Percentiles rank a stretch among this genome's conserved stretches.
phyloP scores from a whole-genome alignment of 106 monocot species.

The Acorus calamus region DNA sequence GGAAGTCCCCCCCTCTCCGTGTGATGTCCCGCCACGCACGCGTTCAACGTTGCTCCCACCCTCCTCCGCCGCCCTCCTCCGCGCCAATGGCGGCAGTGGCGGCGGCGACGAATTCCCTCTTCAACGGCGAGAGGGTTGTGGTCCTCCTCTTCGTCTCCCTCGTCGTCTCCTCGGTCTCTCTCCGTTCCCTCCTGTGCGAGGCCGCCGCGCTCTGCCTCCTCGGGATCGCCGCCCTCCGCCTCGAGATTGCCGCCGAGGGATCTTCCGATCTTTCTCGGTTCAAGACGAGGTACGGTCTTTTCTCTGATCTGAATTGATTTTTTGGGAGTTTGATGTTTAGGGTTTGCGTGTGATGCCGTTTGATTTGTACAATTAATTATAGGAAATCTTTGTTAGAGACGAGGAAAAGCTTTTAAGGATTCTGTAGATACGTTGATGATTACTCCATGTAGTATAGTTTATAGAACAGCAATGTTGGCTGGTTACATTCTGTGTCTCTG shows the following conservation, averaged over 20 bases:
- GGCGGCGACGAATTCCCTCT: slow-evolving; percentile 14
- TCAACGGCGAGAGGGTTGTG: slow-evolving; percentile 70
- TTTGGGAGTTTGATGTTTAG: background rate
- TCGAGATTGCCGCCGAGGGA: slow-evolving; percentile 66
- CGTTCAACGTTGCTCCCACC: background rate
- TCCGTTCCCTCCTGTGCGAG: slow-evolving; percentile 31
- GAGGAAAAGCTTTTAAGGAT: no score
- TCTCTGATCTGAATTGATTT: background rate
- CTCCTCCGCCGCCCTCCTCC: slow-evolving; percentile 3
- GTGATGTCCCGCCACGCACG: background rate
- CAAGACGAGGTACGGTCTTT: slow-evolving; percentile 42
- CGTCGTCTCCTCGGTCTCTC: slow-evolving; percentile 43
- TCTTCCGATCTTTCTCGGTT: slow-evolving; percentile 33
- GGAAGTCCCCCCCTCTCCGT: no score
- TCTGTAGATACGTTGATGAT: no score
- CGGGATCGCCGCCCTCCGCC: slow-evolving; percentile 32
- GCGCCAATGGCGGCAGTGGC: slow-evolving; percentile 20
- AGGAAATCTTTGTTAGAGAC: no score
- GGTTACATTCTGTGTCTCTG: no score
- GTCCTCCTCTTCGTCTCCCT: slow-evolving; percentile 71
- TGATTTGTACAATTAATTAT: no score
- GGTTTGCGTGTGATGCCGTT: background rate
- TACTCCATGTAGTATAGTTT: no score
- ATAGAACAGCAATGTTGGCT: no score
- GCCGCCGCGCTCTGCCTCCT: slow-evolving; percentile 53